Conservation (phyloP, 768 basidiomycete species). For the Suillus plorans region DNA sequence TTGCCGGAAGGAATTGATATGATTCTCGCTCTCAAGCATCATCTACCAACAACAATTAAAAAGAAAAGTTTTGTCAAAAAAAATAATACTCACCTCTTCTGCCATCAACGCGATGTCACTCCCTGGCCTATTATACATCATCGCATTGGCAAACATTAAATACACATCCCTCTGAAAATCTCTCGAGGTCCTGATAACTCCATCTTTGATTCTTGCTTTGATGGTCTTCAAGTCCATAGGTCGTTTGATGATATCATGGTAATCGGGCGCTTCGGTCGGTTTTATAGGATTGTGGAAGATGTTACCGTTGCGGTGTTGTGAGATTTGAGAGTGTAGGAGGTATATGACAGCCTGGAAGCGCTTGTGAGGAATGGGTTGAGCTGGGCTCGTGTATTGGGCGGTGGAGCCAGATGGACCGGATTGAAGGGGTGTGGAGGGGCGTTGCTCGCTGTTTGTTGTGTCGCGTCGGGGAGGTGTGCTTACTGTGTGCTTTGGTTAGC, state of each 20-base stretch:
- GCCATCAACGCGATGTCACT: conserved; percentile 91
- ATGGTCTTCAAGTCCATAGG: conserved; percentile 97
- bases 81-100: conserved; percentile 69
- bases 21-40: conserved; percentile 71
- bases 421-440: conserved; percentile 19
- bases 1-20: conserved; percentile 70
- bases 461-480: conserved; percentile 18
- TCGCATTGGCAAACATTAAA: conserved; percentile 95
- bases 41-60: conserved; percentile 42
- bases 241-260: conserved; percentile 88
- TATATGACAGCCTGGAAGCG: conserved; percentile 80
- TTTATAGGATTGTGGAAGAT: conserved; percentile 93
- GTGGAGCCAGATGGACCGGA: neutral
- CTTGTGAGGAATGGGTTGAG: conserved; percentile 44
- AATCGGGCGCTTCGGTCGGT: conserved; percentile 85
- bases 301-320: conserved; percentile 82
- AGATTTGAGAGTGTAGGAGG: conserved; percentile 80
- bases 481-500: conserved; percentile 6
- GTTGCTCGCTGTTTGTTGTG: conserved; percentile 17
- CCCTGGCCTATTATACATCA: conserved; percentile 92
- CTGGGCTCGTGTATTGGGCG: neutral
- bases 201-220: conserved; percentile 82
- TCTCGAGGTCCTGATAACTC: conserved; percentile 72
- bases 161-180: conserved; percentile 90
- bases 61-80: neutral